Base-by-base conservation (phyloP, 148 eudicot species). In the Rhododendron molle region DNA sequence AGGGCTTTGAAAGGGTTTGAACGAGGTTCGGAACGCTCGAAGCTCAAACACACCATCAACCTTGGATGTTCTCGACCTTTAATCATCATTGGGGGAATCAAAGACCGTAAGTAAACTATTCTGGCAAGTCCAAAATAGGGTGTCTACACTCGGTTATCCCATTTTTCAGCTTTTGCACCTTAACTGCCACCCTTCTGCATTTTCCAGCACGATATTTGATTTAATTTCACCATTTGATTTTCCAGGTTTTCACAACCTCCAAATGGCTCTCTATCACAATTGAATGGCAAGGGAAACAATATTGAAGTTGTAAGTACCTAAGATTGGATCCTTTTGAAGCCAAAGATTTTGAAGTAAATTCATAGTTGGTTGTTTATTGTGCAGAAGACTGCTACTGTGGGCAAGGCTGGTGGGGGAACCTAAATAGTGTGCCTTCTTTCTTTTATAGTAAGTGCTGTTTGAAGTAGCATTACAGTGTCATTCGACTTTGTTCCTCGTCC, bases 211-310 rank as follows among this genome's bases (percentile, higher is more conserved):
- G 74, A 54, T 34, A 81, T 46, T 65, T 83, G 40, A 83, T 28
- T 11, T 74, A 13, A 84, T 36, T 65, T 72, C 80, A 50, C 28
- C 85, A 86, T 32, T 46, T 56, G 34, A 2, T 49, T 83, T 71
- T 86, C 82, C 89, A 95, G 98, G 92, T 96, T 96, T 87, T 88
- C 96, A 38, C 89, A 92, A 76, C 54, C 91, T 76, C 21, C 87
- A 6, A 78, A 93, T 54, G 82, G 81, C 69, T 83, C 92, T 58
- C 77, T 78, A 84, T 16, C 88, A 20, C 83, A 90, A 83, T 58
- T 65, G 60, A 94, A 91, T 86, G 92, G 88, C 21, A 84, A 89
- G 80, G 94, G 81, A 62, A 89, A 87, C 76, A 81, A 88, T 67
- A 84, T 89, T 88, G 92, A 87, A 86, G 83, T 85, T 83, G 97